These are phyloP conservation scores for Rhytidiadelphus loreus DNA, from an alignment of 225 moss, liverwort and hornwort genomes.

Conservation along the genomic window DNA sequence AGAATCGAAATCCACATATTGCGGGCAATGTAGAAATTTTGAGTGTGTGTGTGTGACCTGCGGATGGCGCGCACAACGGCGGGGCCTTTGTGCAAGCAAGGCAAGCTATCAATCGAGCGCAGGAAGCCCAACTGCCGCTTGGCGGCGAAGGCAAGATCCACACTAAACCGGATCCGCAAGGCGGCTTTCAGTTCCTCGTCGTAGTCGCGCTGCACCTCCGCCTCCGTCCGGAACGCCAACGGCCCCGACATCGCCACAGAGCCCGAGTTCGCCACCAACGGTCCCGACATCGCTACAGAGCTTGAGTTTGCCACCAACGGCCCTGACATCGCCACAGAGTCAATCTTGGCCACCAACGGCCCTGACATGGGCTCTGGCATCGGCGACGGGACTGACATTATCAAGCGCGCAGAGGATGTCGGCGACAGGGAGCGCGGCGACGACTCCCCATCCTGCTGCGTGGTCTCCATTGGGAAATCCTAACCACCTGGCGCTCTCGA, in stretches of 20 bases:
- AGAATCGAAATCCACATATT: not conserved
- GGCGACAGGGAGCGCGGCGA: not conserved
- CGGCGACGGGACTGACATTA: not conserved
- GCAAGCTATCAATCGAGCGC: constrained; percentile 65
- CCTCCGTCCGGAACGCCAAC: not conserved
- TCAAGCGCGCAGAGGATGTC: not conserved
- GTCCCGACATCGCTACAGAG: not conserved
- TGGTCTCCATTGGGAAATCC: not conserved
- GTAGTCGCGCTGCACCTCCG: not conserved
- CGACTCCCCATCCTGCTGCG: not conserved
- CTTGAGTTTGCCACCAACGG: not conserved
- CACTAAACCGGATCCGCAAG: constrained; percentile 40
- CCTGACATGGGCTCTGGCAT: not conserved
- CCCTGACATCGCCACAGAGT: not conserved
- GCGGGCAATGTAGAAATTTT: not conserved
- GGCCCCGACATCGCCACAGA: not conserved
- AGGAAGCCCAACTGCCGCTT: constrained; percentile 74
- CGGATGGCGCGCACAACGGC: constrained; percentile 55
- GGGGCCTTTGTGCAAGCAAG: constrained; percentile 62
- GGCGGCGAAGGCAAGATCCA: constrained; percentile 59
- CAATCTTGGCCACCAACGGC: not conserved
- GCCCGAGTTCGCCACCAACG: not conserved
- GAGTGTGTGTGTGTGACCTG: constrained; percentile 9
- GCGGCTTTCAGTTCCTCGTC: constrained; percentile 27
- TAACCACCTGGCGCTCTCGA: not conserved